Conservation (phyloP, 83 land plant genomes). For the Isoetes engelmannii region DNA sequence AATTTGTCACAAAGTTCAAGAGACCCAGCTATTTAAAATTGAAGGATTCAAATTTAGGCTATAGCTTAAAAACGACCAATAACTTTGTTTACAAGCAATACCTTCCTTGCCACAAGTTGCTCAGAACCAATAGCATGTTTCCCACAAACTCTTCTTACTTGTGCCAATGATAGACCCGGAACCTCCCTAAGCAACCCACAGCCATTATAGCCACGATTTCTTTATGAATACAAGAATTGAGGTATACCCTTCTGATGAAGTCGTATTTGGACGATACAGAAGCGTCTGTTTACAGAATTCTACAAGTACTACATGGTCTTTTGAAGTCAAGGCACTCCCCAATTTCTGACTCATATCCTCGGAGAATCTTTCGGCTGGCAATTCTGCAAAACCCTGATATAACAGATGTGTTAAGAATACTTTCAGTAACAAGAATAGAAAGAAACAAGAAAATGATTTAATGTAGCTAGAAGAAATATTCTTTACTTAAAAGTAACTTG, state of each 20-base stretch:
- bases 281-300: conserved; percentile 40
- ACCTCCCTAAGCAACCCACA: not conserved
- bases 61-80: not conserved
- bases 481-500: not conserved
- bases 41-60: not conserved
- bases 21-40: conserved; percentile 50
- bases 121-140: conserved; percentile 57
- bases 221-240: not conserved
- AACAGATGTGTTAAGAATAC: not conserved
- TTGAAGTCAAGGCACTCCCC: not conserved
- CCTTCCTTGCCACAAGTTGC: conserved; percentile 53
- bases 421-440: too few relatives aligned
- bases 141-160: conserved; percentile 57
- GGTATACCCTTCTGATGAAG: conserved; percentile 32
- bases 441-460: too few relatives aligned
- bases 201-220: not conserved
- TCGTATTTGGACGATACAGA: conserved; percentile 53
- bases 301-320: not conserved
- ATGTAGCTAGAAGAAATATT: too few relatives aligned
- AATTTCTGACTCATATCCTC: not conserved
- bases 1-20: conserved; percentile 61
- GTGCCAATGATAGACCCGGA: conserved; percentile 67
- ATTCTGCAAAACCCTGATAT: not conserved
- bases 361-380: not conserved
- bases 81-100: conserved; percentile 10